Evolutionary conservation across 2,329 filamentous ascomycete genomes (phyloP).

Genomic region (Coniochaeta hoffmannii): DNA sequence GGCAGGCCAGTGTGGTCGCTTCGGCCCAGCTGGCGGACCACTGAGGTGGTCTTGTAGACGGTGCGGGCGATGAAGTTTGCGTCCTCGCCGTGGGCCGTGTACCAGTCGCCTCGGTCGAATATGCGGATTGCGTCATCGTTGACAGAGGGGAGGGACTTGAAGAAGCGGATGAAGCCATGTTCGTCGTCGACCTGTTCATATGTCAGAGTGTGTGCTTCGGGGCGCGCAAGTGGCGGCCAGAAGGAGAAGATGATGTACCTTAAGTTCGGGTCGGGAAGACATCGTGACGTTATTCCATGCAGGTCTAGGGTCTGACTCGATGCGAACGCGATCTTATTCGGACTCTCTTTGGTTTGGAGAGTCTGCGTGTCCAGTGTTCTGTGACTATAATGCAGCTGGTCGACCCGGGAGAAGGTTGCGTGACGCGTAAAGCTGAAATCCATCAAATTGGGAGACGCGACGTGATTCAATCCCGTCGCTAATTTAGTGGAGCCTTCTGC

Average conservation of each 20-base stretch:
- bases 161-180: constrained; percentile 92
- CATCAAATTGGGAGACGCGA: constrained; percentile 11
- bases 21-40: constrained; percentile 81
- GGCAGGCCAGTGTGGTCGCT: constrained; percentile 77
- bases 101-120: constrained; percentile 92
- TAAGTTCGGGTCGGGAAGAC: constrained; percentile 61
- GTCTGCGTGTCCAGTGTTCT: background rate
- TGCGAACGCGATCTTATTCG: background rate
- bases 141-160: constrained; percentile 71
- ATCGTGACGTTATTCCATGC: background rate
- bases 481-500: background rate
- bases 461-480: background rate
- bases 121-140: constrained; percentile 75
- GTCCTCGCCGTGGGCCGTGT: constrained; percentile 86
- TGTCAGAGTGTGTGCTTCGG: background rate
- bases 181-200: constrained; percentile 78
- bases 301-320: background rate
- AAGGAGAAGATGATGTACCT: constrained; percentile 35
- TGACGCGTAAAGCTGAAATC: constrained; percentile 10
- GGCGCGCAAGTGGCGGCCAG: background rate
- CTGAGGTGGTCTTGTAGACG: constrained; percentile 96
- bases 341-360: background rate
- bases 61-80: constrained; percentile 76
- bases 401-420: background rate
- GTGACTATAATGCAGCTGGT: background rate